Evolutionary conservation across 345 rosid genomes (phyloP), one percentile per base, ranked within the genome.

Genomic region (Gossypium ekmanianum): DNA sequence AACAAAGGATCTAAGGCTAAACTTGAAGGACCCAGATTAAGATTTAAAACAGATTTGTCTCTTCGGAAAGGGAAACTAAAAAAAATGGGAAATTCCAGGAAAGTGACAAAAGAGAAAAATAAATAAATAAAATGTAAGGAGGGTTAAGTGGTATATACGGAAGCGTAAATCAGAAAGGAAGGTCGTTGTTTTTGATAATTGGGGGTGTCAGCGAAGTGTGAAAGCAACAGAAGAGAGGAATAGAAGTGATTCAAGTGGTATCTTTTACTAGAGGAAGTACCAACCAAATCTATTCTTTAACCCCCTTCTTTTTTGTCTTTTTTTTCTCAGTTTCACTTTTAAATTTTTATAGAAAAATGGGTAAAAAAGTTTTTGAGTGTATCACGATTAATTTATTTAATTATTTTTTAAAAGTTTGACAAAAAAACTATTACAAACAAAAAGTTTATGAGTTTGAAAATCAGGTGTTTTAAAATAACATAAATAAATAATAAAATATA

Each of bases 1-100:
- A 70, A 45, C 61, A 29, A 68, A 68, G 72, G 47, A 70, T 51
- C 41, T 69, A 29, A 52, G 6, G n/a, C 61, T 27, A 52, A 51
- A 70, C 20, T 54, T 50, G 10, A n/a, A 9, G 56, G 61, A 27
- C 73, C 61, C 73, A 27, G 47, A 29, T 51, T 70, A 17, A 17
- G 27, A 51, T 51, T 51, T 50, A 48, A 51, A 9, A 69, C 34
- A 10, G 61, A 70, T 70, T 70, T 52, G 48, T 70, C 61, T 69
- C 45, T 29, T 10, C n/a, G 73, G 73, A 17, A 70, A 70, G 8
- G 9, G 4, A 22, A 68, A 22, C 17, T 67, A 5, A 4, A 6
- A 50, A 50, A 51, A 4, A 27, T 4, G 39, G 11, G 11, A 6
- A 0, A 51, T 70, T 16, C 27, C 2, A 26, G 61, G 61, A 69